Evolutionary conservation across 257 asterid species (phyloP).

Genomic region (Ehretia macrophylla): DNA sequence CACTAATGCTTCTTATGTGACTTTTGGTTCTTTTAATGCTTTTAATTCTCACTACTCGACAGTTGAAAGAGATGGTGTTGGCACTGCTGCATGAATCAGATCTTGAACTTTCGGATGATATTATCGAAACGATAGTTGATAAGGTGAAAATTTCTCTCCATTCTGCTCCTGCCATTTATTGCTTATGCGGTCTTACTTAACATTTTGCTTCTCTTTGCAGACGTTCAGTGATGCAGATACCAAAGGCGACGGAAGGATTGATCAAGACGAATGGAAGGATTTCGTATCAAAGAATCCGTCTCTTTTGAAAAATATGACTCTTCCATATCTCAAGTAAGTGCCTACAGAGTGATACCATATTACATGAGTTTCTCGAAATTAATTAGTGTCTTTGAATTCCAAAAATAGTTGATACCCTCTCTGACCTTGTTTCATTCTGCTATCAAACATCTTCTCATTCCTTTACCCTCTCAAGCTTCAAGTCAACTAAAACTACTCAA

Average conservation of each 20-base stretch:
- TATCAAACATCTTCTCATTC: no score
- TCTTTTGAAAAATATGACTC: constrained; percentile 83
- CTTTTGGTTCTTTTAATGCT: not conserved
- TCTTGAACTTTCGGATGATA: constrained; percentile 71
- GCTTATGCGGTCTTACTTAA: not conserved
- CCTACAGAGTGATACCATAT: not conserved
- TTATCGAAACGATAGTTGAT: constrained; percentile 64
- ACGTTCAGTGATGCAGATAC: constrained; percentile 71
- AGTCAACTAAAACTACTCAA: no score
- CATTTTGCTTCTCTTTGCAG: constrained; percentile 24
- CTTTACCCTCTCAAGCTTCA: no score
- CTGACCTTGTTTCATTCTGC: no score
- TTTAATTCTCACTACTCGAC: constrained; percentile 14
- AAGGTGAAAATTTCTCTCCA: constrained; percentile 36
- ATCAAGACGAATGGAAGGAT: constrained; percentile 77
- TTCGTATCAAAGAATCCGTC: constrained; percentile 75
- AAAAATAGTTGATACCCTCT: no score
- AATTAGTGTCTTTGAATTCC: not conserved
- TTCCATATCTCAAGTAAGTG: constrained; percentile 74
- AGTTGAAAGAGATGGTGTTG: constrained; percentile 90
- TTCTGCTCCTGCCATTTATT: not conserved
- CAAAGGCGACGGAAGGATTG: constrained; percentile 82
- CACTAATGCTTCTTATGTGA: no score
- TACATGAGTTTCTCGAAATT: not conserved
- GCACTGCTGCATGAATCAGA: constrained; percentile 84